These are phyloP conservation scores for Phytophthora meadii DNA, from an alignment of 352 stramenopile species.

Conservation along the genomic window DNA sequence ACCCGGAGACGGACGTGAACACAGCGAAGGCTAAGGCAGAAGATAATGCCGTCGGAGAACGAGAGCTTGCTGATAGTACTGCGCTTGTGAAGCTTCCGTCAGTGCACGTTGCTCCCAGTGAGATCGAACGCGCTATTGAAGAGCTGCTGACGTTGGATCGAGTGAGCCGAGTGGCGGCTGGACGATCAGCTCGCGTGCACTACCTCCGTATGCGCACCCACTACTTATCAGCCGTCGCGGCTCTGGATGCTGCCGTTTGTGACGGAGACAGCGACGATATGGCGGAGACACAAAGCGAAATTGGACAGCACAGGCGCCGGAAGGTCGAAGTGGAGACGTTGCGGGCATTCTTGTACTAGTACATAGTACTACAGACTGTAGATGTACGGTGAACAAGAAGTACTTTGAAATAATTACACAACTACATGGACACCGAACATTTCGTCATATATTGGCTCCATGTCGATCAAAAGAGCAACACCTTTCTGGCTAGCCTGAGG, in stretches of 20 bases:
- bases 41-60: conserved; percentile 7
- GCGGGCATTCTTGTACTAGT: conserved; percentile 68
- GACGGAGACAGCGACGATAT: conserved; percentile 64
- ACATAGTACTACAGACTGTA: too few relatives aligned
- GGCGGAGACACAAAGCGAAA: conserved; percentile 56
- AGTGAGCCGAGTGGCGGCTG: conserved; percentile 60
- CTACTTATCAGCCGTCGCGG: conserved; percentile 68
- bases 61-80: conserved; percentile 4
- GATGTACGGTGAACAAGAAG: too few relatives aligned
- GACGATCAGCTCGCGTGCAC: conserved; percentile 58
- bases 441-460: too few relatives aligned
- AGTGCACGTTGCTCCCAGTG: conserved; percentile 57
- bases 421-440: too few relatives aligned
- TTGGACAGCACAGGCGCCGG: conserved; percentile 59
- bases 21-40: not conserved
- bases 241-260: conserved; percentile 69
- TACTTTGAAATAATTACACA: too few relatives aligned
- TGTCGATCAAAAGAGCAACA: too few relatives aligned
- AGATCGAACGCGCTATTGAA: conserved; percentile 64
- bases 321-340: conserved; percentile 68
- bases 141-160: conserved; percentile 55
- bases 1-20: conserved; percentile 3
- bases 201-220: conserved; percentile 74
- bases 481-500: too few relatives aligned
- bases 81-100: conserved; percentile 45